Base-by-base conservation (phyloP, 2,329 filamentous ascomycete genomes). In the Neopestalotiopsis clavispora region DNA sequence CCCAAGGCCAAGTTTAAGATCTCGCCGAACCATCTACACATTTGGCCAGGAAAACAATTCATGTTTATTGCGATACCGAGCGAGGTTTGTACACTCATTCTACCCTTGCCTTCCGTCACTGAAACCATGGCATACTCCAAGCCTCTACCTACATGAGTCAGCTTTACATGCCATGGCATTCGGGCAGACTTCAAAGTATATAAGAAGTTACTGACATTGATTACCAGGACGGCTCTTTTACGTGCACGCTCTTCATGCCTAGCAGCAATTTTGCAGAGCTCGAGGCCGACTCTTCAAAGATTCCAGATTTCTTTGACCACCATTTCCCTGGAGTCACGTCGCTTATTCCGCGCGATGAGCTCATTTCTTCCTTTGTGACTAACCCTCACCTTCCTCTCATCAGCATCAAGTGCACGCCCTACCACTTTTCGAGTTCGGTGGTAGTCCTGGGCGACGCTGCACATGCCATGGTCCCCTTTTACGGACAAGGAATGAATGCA, bases 21-120 rank as follows among this genome's bases (percentile, higher is more conserved):
- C 73, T 96, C 94, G 0, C 94, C 94, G 1, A 93, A 98, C 75
- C 95, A 98, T 78, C 86, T 99, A 1, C 96, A 99, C 80, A 99
- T 99, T 78, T 99, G 96, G 96, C 96, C 96, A 0, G 94, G 93
- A 40, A 91, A 91, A 74, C 90, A 95, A 57, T 95, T 96, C 76
- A 98, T 99, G 97, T 99, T 99, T 82, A 99, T 99, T 76, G 97
- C 96, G 20, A 95, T 99, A 58, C 95, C 96, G 0, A 91, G 88
- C 73, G 83, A 87, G 68, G 88, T 90, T 78, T 73, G 85, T 74
- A 28, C 17, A 23, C 38, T 32, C 14, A 17, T 23, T 13, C 40
- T 13, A 7, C 9, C 7, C 12, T 14, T 4, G 58, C 13, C 4
- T 60, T 34, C 32, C 17, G 30, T 28, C 17, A 12, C 70, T 76